phyloP scores from a whole-genome alignment of 306 rosid species.

The Casuarina equisetifolia region DNA sequence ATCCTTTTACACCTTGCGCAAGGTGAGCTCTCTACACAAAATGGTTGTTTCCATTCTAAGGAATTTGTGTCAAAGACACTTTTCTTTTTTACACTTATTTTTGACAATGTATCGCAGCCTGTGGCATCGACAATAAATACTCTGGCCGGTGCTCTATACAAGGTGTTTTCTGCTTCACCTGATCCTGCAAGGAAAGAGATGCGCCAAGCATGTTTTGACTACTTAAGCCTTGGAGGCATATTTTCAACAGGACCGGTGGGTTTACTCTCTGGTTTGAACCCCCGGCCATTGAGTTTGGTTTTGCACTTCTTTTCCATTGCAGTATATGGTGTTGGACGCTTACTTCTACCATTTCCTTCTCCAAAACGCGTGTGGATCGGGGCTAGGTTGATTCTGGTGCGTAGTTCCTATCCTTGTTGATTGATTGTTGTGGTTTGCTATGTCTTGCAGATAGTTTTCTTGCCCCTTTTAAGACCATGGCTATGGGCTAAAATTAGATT shows the following conservation, averaged over 20 bases:
- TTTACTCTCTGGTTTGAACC: constrained; percentile 64
- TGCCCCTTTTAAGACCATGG: too few species aligned
- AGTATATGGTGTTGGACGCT: constrained; percentile 60
- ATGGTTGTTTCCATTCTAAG: not conserved
- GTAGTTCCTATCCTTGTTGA: not conserved
- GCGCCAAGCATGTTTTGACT: constrained; percentile 60
- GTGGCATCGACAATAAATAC: constrained; percentile 64
- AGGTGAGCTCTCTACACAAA: constrained; percentile 28
- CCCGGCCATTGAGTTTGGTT: constrained; percentile 57
- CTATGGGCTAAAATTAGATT: too few species aligned
- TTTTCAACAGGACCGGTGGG: constrained; percentile 57
- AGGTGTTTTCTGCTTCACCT: constrained; percentile 50
- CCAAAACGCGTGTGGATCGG: constrained; percentile 56
- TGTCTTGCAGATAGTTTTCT: not conserved
- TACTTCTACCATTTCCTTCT: constrained; percentile 70
- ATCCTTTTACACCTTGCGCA: constrained; percentile 58
- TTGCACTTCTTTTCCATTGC: constrained; percentile 72
- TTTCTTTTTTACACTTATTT: constrained; percentile 9
- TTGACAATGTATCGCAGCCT: constrained; percentile 44
- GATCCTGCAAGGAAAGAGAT: constrained; percentile 49
- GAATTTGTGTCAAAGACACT: not conserved
- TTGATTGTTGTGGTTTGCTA: not conserved
- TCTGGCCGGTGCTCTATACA: constrained; percentile 57
- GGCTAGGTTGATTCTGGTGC: constrained; percentile 56
- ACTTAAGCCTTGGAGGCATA: constrained; percentile 53